These are phyloP conservation scores for Stephania japonica DNA, from an alignment of 164 flowering plant genomes.

Conservation along the genomic window DNA sequence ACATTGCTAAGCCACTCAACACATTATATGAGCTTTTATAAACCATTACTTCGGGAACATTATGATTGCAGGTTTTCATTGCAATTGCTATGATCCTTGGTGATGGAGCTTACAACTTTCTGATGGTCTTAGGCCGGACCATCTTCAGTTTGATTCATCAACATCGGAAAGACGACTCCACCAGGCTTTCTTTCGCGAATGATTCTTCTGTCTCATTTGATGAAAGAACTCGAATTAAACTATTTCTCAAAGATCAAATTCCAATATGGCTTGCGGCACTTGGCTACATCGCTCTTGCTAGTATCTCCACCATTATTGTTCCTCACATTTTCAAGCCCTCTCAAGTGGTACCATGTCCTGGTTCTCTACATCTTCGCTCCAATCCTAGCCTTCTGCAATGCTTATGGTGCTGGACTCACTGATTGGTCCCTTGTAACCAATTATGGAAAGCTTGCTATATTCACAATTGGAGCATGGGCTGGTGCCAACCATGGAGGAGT, in stretches of 20 bases:
- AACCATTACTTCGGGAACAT: no score
- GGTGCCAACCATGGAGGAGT: slow-evolving; percentile 26
- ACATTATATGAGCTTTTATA: no score
- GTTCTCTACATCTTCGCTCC: slow-evolving; percentile 29
- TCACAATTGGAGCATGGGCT: slow-evolving; percentile 24
- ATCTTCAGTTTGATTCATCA: neutral
- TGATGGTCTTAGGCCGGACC: neutral
- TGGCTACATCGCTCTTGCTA: slow-evolving; percentile 38
- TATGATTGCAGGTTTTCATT: neutral
- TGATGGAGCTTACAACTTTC: slow-evolving; percentile 2
- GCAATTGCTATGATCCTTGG: slow-evolving; percentile 6
- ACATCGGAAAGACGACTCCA: neutral
- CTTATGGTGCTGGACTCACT: slow-evolving; percentile 37
- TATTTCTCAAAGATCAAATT: slow-evolving; percentile 48
- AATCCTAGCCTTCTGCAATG: slow-evolving; percentile 33
- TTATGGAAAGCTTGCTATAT: slow-evolving; percentile 34
- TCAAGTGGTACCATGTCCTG: slow-evolving; percentile 41
- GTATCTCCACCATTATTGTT: slow-evolving; percentile 28
- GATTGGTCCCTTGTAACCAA: slow-evolving; percentile 36
- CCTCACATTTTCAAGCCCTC: slow-evolving; percentile 48
- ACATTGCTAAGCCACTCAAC: no score
- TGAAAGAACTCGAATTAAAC: slow-evolving; percentile 29
- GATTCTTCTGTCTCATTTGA: slow-evolving; percentile 18
- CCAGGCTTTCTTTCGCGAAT: slow-evolving; percentile 1
- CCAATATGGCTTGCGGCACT: slow-evolving; percentile 38